These are phyloP conservation scores for Ceratocystis colombiana DNA, from an alignment of 2,329 filamentous ascomycete species.

Conservation along the genomic window DNA sequence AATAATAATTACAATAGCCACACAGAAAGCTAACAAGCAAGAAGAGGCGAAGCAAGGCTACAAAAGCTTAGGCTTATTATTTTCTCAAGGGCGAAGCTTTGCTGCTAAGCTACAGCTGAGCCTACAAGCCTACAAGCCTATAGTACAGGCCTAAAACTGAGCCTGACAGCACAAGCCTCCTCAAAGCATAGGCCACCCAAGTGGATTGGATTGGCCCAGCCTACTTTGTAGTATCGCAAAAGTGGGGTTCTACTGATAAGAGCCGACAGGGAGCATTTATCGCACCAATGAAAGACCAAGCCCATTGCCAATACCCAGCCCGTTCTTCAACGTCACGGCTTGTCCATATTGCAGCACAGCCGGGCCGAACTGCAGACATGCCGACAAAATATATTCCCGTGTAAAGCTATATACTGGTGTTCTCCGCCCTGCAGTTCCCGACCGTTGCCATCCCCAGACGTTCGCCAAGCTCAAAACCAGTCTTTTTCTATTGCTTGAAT, in stretches of 20 bases:
- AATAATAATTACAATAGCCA: not conserved
- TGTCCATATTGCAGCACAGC: not conserved
- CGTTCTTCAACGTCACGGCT: not conserved
- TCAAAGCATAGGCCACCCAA: no score
- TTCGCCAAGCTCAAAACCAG: no score
- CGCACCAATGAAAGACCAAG: not conserved
- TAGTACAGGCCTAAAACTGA: no score
- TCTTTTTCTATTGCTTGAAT: no score
- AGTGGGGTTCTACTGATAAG: constrained; percentile 18
- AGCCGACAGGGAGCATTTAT: not conserved
- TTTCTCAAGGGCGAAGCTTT: constrained; percentile 5
- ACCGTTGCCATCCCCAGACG: no score
- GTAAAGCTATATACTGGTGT: no score
- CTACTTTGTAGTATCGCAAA: constrained; percentile 17
- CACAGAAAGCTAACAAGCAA: not conserved
- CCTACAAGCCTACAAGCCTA: not conserved
- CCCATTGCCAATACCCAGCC: not conserved
- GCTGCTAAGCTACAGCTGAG: constrained; percentile 1
- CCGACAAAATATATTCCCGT: no score
- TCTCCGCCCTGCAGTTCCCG: no score
- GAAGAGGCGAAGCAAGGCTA: constrained; percentile 15
- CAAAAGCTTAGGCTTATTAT: constrained; percentile 9
- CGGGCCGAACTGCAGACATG: not conserved
- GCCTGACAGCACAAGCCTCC: not conserved
- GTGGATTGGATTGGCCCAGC: not conserved